phyloP scores from a whole-genome alignment of 768 basidiomycete species.

The Rhizopogon rudus region DNA sequence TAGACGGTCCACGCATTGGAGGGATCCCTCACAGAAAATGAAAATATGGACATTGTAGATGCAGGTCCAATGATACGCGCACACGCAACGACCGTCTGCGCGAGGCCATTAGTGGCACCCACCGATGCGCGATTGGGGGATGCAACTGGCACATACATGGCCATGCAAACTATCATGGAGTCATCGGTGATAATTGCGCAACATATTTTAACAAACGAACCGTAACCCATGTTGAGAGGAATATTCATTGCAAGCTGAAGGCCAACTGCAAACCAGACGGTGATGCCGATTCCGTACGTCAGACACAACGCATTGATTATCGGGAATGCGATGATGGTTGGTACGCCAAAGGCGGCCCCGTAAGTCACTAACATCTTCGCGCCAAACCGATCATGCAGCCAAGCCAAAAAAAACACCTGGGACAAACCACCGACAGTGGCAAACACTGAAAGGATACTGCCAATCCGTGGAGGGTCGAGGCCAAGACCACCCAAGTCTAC shows the following conservation, averaged over 20 bases:
- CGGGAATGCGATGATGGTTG: constrained; percentile 40
- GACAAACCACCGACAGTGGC: constrained; percentile 33
- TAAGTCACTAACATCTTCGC: constrained; percentile 46
- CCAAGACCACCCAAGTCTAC: constrained; percentile 9
- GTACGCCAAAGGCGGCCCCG: constrained; percentile 37
- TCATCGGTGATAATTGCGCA: neutral
- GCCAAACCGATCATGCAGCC: constrained; percentile 48
- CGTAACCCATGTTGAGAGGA: constrained; percentile 34
- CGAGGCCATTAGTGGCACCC: constrained; percentile 64
- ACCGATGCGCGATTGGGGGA: constrained; percentile 62
- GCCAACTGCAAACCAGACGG: constrained; percentile 43
- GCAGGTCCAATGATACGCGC: constrained; percentile 31
- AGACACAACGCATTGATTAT: constrained; percentile 34
- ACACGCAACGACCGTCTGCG: constrained; percentile 25
- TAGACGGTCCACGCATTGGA: constrained; percentile 1
- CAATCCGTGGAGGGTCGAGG: constrained; percentile 13
- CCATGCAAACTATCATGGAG: constrained; percentile 47
- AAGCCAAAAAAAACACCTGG: constrained; percentile 59
- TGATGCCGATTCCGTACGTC: constrained; percentile 29
- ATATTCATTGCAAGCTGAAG: constrained; percentile 32
- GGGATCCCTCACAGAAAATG: constrained; percentile 22
- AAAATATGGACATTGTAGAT: constrained; percentile 28
- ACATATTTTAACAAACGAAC: constrained; percentile 14
- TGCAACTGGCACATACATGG: constrained; percentile 64
- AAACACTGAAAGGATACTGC: constrained; percentile 8